Conservation (phyloP, 1,139 yeast genomes). For the Sugiyamaella castrensis region DNA sequence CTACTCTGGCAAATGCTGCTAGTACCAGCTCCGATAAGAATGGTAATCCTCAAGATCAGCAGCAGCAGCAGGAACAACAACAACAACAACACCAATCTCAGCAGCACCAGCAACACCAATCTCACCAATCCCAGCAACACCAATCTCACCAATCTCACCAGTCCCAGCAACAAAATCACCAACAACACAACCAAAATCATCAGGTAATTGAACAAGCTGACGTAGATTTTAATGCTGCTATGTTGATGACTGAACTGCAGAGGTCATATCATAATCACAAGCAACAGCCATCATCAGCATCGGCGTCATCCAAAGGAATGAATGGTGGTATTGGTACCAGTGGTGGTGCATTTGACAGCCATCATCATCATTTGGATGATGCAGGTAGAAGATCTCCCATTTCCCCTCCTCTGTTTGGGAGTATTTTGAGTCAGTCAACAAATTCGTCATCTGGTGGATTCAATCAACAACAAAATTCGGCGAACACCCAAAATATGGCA, state of each 20-base stretch:
- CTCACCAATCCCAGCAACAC: conserved; percentile 36
- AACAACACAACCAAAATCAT: conserved; percentile 38
- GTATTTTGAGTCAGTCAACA: neutral
- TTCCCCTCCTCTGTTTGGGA: conserved; percentile 8
- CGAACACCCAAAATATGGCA: neutral
- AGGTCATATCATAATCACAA: conserved; percentile 22
- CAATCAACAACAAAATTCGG: neutral
- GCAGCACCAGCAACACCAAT: conserved; percentile 17
- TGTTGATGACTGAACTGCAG: conserved; percentile 34
- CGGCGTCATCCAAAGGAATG: neutral
- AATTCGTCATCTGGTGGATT: too few species aligned
- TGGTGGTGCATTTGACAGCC: neutral
- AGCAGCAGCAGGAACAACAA: conserved; percentile 9
- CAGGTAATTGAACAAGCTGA: conserved; percentile 13
- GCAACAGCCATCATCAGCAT: neutral
- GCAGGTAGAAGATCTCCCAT: conserved; percentile 6
- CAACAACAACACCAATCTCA: neutral
- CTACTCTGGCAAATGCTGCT: conserved; percentile 15
- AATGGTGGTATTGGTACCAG: neutral
- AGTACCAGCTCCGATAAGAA: conserved; percentile 10
- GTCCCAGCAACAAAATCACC: conserved; percentile 34
- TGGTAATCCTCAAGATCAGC: neutral
- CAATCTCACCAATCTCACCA: conserved; percentile 34
- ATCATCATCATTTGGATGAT: conserved; percentile 1
- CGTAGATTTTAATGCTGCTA: conserved; percentile 30